These are phyloP conservation scores for Xerocomus cyaneibrunnescens DNA, from an alignment of 1,284 basidiomycete species.

Conservation along the genomic window DNA sequence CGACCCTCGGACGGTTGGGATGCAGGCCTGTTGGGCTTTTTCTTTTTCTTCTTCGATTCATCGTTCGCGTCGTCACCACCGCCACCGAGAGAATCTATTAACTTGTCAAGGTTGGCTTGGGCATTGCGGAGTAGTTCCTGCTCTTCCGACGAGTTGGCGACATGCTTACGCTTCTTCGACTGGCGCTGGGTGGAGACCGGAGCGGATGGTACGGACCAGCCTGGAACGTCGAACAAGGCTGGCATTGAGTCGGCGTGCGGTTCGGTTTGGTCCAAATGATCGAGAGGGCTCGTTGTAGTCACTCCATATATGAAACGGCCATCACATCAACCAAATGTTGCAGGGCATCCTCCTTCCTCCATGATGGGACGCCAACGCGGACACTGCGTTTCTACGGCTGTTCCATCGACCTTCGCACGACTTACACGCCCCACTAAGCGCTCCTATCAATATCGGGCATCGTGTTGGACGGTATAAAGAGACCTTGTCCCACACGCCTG, in stretches of 20 bases:
- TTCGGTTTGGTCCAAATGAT: constrained; percentile 3
- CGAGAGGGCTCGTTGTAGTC: background rate
- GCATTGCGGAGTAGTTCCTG: constrained; percentile 47
- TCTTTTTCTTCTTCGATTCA: constrained; percentile 36
- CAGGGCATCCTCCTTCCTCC: background rate
- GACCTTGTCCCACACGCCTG: background rate
- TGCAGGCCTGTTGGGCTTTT: constrained; percentile 21
- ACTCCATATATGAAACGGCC: background rate
- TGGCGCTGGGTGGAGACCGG: constrained; percentile 39
- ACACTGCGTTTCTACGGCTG: constrained; percentile 20
- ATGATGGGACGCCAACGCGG: constrained; percentile 20
- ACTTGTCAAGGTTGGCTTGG: constrained; percentile 74
- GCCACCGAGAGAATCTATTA: constrained; percentile 61
- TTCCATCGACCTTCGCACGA: constrained; percentile 3
- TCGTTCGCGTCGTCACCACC: constrained; percentile 12
- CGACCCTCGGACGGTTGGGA: constrained; percentile 18
- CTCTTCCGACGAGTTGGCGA: constrained; percentile 42
- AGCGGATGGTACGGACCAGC: constrained; percentile 58
- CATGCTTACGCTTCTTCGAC: constrained; percentile 70
- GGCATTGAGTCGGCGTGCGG: constrained; percentile 33
- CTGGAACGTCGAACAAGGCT: constrained; percentile 67
- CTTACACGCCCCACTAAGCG: constrained; percentile 17
- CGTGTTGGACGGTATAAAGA: constrained; percentile 30
- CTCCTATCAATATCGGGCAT: constrained; percentile 8
- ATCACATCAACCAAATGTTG: too few relatives aligned